These are phyloP conservation scores for Lipomyces oligophaga DNA, from an alignment of 805 yeast genomes.

Conservation along the genomic window DNA sequence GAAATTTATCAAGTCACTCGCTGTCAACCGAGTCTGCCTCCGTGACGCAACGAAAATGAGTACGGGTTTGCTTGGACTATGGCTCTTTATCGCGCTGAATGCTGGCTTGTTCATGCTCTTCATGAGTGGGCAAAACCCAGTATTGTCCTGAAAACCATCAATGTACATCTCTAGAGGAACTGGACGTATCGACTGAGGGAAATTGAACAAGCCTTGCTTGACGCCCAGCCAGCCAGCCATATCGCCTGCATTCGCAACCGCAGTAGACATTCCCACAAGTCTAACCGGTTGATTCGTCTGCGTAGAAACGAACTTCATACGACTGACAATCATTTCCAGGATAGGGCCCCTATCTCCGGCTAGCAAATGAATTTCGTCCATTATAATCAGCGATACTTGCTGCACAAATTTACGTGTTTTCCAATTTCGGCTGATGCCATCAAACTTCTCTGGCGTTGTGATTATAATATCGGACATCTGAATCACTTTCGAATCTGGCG, in stretches of 20 bases:
- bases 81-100: conserved; percentile 86
- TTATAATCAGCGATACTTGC: conserved; percentile 66
- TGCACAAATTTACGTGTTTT: conserved; percentile 73
- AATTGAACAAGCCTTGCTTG: conserved; percentile 66
- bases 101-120: conserved; percentile 84
- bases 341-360: conserved; percentile 87
- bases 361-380: conserved; percentile 81
- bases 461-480: conserved; percentile 68
- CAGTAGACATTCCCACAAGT: conserved; percentile 75
- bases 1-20: conserved; percentile 69
- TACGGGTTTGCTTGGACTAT: conserved; percentile 81
- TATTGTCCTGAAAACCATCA: conserved; percentile 78
- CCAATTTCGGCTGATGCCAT: conserved; percentile 86
- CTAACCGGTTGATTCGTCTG: conserved; percentile 60
- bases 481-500: conserved; percentile 66
- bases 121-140: conserved; percentile 80
- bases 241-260: conserved; percentile 80
- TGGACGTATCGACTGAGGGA: conserved; percentile 78
- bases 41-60: conserved; percentile 81
- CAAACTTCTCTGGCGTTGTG: conserved; percentile 84
- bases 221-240: conserved; percentile 84
- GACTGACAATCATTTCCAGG: conserved; percentile 82
- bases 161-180: conserved; percentile 84
- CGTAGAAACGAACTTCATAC: conserved; percentile 69
- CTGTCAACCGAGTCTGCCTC: conserved; percentile 76